Conservation (phyloP, 164 flowering plant species). For the Vitis rotundifolia region DNA sequence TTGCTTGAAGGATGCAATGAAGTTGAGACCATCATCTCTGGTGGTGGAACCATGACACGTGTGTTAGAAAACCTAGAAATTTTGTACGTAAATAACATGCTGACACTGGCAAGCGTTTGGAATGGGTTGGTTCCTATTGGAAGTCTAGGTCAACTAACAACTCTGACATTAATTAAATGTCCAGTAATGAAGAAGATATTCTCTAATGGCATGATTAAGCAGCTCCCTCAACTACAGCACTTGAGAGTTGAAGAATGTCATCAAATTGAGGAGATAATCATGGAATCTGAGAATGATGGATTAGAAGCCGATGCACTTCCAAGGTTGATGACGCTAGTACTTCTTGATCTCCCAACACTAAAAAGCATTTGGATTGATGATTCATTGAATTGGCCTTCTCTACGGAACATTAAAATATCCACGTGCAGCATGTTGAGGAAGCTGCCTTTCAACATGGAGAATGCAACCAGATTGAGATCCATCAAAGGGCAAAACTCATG, state of each 20-base stretch:
- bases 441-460: slow-evolving; percentile 7
- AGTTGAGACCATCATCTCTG: slow-evolving; percentile 7
- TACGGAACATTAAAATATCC: slow-evolving; percentile 1
- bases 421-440: not conserved
- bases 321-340: slow-evolving; percentile 4
- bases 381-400: slow-evolving; percentile 10
- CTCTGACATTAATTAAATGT: slow-evolving; percentile 5
- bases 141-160: slow-evolving; percentile 3
- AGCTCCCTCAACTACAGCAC: slow-evolving; percentile 2
- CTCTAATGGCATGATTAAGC: slow-evolving; percentile 5
- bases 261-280: slow-evolving; percentile 10
- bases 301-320: not conserved
- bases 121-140: slow-evolving; percentile 2
- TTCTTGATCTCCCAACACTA: slow-evolving; percentile 7
- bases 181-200: slow-evolving; percentile 11
- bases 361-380: not conserved
- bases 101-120: slow-evolving; percentile 8
- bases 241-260: slow-evolving; percentile 12
- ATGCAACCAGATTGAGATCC: slow-evolving; percentile 3
- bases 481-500: slow-evolving; percentile 12
- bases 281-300: not conserved
- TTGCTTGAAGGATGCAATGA: slow-evolving; percentile 9
- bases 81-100: not conserved
- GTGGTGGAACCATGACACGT: not conserved
- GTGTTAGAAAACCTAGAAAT: slow-evolving; percentile 3